phyloP scores from a whole-genome alignment of 2,329 filamentous ascomycete genomes.

The Aureobasidium uvarum region DNA sequence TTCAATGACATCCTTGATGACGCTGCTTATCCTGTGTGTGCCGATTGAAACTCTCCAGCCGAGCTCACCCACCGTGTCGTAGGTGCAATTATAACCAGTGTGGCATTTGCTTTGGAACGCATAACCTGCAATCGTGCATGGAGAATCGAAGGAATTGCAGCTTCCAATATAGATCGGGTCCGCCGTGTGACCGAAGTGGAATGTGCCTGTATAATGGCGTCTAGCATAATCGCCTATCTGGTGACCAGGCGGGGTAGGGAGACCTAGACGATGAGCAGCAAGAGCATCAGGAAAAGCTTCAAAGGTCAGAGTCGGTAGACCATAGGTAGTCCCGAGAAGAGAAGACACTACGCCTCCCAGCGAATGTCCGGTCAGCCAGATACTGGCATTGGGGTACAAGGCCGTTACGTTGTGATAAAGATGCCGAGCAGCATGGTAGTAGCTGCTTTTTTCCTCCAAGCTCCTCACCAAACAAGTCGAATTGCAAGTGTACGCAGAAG shows the following conservation, averaged over 20 bases:
- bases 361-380: slow-evolving; percentile 89
- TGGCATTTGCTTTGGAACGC: slow-evolving; percentile 87
- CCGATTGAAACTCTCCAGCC: slow-evolving; percentile 86
- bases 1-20: slow-evolving; percentile 80
- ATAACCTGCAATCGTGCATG: slow-evolving; percentile 85
- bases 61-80: slow-evolving; percentile 84
- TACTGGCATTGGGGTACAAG: slow-evolving; percentile 72
- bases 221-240: slow-evolving; percentile 65
- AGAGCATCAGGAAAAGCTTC: slow-evolving; percentile 87
- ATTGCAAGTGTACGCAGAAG: slow-evolving; percentile 83
- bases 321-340: slow-evolving; percentile 81
- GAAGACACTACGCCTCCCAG: slow-evolving; percentile 82
- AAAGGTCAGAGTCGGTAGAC: slow-evolving; percentile 79
- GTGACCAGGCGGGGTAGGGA: slow-evolving; percentile 74
- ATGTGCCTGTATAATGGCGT: slow-evolving; percentile 69
- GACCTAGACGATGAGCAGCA: slow-evolving; percentile 73
- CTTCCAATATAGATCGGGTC: slow-evolving; percentile 89
- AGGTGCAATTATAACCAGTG: slow-evolving; percentile 78
- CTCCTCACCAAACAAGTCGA: slow-evolving; percentile 77
- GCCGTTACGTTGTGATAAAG: slow-evolving; percentile 86
- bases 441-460: slow-evolving; percentile 75
- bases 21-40: slow-evolving; percentile 80
- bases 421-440: slow-evolving; percentile 84
- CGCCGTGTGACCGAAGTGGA: slow-evolving; percentile 88
- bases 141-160: slow-evolving; percentile 82